Percentiles rank a stretch among this genome's conserved stretches.
These are phyloP conservation scores for Xylaria sp. DNA, from an alignment of 2,329 filamentous ascomycete species.

Conservation along the genomic window DNA sequence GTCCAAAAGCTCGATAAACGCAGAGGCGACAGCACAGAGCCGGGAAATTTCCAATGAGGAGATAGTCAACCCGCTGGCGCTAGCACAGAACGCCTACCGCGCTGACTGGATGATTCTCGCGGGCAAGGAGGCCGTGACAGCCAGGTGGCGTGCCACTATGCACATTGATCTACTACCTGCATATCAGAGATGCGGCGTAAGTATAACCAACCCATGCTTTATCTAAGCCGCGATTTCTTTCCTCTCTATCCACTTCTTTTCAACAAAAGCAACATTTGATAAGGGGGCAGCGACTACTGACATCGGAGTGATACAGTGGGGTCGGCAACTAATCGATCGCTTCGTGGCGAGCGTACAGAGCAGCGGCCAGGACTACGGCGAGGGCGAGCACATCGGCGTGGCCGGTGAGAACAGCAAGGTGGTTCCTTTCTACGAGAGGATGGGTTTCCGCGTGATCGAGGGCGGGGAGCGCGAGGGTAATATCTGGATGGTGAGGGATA, in stretches of 20 bases:
- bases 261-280: no score
- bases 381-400: constrained; percentile 58
- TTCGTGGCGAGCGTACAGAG: constrained; percentile 54
- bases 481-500: constrained; percentile 55
- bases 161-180: constrained; percentile 59
- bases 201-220: neutral
- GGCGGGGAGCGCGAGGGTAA: constrained; percentile 49
- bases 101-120: constrained; percentile 54
- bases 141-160: constrained; percentile 56
- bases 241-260: no score
- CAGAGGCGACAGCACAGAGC: neutral
- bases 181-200: constrained; percentile 53
- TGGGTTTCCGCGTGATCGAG: constrained; percentile 56
- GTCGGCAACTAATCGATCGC: constrained; percentile 52
- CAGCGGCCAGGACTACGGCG: constrained; percentile 46
- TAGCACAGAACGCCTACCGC: constrained; percentile 57
- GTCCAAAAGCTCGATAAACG: neutral
- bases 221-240: neutral
- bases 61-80: constrained; percentile 48
- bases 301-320: constrained; percentile 49
- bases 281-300: neutral
- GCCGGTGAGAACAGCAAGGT: constrained; percentile 59
- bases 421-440: constrained; percentile 59
- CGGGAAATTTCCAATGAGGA: neutral
- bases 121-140: constrained; percentile 51